These are phyloP conservation scores for Huiozyma sinensis DNA, from an alignment of 805 yeast genomes.

Conservation along the genomic window DNA sequence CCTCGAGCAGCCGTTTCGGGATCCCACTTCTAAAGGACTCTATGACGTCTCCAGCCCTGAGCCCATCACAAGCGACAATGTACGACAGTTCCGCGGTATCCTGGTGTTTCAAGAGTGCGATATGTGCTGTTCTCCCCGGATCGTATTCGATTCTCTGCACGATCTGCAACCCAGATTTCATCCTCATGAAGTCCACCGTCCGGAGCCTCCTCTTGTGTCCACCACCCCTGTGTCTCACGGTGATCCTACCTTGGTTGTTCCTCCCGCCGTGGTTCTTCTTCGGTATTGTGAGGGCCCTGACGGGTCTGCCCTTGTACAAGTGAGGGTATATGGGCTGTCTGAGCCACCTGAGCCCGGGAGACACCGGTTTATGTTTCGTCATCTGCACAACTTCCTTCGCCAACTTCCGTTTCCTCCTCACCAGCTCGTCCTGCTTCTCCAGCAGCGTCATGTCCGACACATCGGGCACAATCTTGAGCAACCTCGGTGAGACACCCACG, in stretches of 20 bases:
- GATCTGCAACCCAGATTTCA: conserved; percentile 56
- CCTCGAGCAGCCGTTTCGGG: conserved; percentile 57
- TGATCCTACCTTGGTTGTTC: conserved; percentile 77
- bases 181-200: conserved; percentile 65
- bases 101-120: conserved; percentile 68
- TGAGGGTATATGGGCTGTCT: conserved; percentile 80
- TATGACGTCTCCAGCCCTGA: conserved; percentile 84
- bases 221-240: conserved; percentile 94
- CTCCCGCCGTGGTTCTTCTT: conserved; percentile 75
- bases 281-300: conserved; percentile 62
- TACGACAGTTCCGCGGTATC: conserved; percentile 58
- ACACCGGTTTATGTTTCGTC: conserved; percentile 67
- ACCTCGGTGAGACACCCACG: not conserved
- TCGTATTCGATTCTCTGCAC: conserved; percentile 90
- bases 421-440: conserved; percentile 67
- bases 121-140: conserved; percentile 88
- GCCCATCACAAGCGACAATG: conserved; percentile 83
- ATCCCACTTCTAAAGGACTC: conserved; percentile 86
- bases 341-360: conserved; percentile 86
- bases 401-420: conserved; percentile 61
- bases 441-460: conserved; percentile 49
- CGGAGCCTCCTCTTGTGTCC: conserved; percentile 87
- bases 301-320: conserved; percentile 76
- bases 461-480: conserved; percentile 1
- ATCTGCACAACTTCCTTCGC: conserved; percentile 59